These are phyloP conservation scores for Periconia sp. DNA, from an alignment of 2,329 filamentous ascomycete genomes.

Conservation along the genomic window DNA sequence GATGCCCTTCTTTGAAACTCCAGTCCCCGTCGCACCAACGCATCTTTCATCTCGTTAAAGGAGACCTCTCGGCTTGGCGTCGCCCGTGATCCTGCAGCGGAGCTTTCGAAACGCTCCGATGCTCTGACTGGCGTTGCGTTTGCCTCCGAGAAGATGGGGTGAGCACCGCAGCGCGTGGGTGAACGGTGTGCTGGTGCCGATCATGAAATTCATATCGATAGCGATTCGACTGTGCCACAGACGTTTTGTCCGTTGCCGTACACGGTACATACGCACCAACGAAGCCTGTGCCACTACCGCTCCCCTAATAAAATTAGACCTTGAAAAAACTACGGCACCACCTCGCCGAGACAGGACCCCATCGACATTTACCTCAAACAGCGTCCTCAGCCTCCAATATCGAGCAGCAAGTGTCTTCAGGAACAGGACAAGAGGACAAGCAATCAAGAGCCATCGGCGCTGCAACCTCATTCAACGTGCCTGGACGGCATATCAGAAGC, in stretches of 20 bases:
- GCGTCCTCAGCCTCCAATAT: not conserved
- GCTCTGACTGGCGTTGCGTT: conserved; percentile 28
- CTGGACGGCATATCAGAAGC: not conserved
- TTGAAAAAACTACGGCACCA: too few relatives aligned
- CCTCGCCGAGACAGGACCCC: too few relatives aligned
- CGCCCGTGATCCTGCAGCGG: conserved; percentile 9
- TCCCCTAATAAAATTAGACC: too few relatives aligned
- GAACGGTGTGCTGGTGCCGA: not conserved
- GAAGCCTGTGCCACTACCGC: too few relatives aligned
- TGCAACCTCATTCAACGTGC: too few relatives aligned
- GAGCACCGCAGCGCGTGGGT: not conserved
- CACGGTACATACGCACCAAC: too few relatives aligned
- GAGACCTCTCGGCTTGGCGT: conserved; percentile 26
- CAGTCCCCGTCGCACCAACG: conserved; percentile 31
- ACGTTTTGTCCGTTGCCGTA: too few relatives aligned
- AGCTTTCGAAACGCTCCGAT: conserved; percentile 28
- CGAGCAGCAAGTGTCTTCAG: not conserved
- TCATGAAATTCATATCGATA: not conserved
- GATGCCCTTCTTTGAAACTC: conserved; percentile 38
- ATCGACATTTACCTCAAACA: not conserved
- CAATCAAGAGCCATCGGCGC: too few relatives aligned
- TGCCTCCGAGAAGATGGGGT: conserved; percentile 3
- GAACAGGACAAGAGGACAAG: too few relatives aligned
- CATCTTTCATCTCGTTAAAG: conserved; percentile 35
- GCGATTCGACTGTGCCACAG: too few relatives aligned